Base-by-base conservation (phyloP, 371 early-diverging fungal genomes). In the Phascolomyces articulosus region DNA sequence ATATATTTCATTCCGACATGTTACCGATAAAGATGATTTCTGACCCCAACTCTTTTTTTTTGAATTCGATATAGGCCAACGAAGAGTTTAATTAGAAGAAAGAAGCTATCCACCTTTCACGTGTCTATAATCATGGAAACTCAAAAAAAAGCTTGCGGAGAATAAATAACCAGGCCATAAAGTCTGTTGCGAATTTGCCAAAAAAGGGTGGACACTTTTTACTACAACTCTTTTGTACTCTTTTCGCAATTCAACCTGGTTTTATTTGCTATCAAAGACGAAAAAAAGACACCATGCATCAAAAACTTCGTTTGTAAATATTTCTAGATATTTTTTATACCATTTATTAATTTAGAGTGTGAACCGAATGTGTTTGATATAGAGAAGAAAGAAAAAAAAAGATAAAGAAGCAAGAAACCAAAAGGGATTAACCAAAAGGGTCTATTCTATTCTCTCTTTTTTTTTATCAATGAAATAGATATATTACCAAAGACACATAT, bases 401-500 rank as follows among this genome's bases (percentile, higher is more conserved):
- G n/a, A n/a, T n/a, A n/a, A n/a, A n/a, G n/a, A n/a, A n/a, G n/a
- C n/a, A n/a, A n/a, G n/a, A n/a, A n/a, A n/a, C n/a, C n/a, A 13
- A 15, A 7, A 29, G 60, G 3, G 26, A 41, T 24, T 29, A 58
- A 38, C 21, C 9, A 34, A n/a, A n/a, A n/a, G n/a, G n/a, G n/a
- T n/a, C n/a, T n/a, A n/a, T n/a, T n/a, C n/a, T n/a, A n/a, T n/a
- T 11, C 34, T 34, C 11, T 0, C 34, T 18, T 54, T 38, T 24
- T 27, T 27, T 1, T n/a, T 18, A n/a, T 48, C n/a, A n/a, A n/a
- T n/a, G n/a, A n/a, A n/a, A n/a, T 56, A 71, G 71, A 51, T 67
- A 71, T 47, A 71, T 71, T 27, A 59, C 67, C 11, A 60, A 64
- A 21, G 67, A 67, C 24, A 56, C 49, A 4, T 71, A 67, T 38